Base-by-base conservation (phyloP, 2,329 filamentous ascomycete species). In the Diaporthe amygdali region DNA sequence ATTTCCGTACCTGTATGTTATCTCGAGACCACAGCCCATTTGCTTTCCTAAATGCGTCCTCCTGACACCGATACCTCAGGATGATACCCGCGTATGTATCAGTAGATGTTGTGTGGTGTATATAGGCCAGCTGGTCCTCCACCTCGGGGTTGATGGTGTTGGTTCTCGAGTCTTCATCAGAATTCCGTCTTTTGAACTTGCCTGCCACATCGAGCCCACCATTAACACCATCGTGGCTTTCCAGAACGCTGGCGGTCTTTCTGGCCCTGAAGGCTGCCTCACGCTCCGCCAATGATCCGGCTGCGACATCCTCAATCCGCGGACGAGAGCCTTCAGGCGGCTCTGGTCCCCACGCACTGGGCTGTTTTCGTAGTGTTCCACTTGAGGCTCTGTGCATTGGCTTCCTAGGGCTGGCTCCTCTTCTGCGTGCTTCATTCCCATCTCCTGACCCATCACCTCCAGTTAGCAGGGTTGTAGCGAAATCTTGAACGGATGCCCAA, bases 21-120 rank as follows among this genome's bases (percentile, higher is more conserved):
- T 98, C 96, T 74, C 95, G 94, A 8, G 95, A 94, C 96, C 96
- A 99, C 77, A 99, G 91, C 14, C 96, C 91, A 79, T 99, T 99
- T 47, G 94, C 91, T 79, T 94, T 96, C 71, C 94, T 89, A 75
- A 99, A 91, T 2, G 93, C 88, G 59, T 95, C 92, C 69, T 95
- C 91, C 74, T 93, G 90, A 80, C 96, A 98, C 76, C 94, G 92
- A 81, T 97, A 99, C 76, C 92, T 93, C 74, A 99, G 91, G 66
- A 96, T 93, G 64, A 99, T 91, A 3, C 96, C 96, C 1, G 95
- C 95, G 76, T 98, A 91, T 2, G 95, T 98, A 82, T 99, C 96
- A 54, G 89, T 89, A 17, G 92, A 89, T 76, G 92, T 89, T 22
- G 98, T 94, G 76, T 93, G 91, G 81, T 99, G 96, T 66, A 98